Conservation (phyloP, 768 basidiomycete species). For the Nevesoporus exiguus region DNA sequence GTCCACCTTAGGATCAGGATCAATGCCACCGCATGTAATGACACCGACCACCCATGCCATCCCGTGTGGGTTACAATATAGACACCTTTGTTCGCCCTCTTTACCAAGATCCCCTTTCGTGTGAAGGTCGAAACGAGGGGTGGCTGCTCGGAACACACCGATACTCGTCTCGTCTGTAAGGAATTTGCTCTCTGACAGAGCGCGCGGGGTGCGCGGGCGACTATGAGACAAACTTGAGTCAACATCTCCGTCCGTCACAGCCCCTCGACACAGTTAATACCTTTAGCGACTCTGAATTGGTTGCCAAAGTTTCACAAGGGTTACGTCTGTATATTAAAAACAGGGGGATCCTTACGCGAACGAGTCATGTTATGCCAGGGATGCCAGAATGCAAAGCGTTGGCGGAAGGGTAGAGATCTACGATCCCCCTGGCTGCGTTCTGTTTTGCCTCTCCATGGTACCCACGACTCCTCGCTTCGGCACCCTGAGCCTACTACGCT, state of each 20-base stretch:
- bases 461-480: neutral
- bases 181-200: neutral
- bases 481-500: neutral
- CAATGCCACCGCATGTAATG: conserved; percentile 7
- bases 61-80: conserved; percentile 15
- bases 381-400: neutral
- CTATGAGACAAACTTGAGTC: neutral
- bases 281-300: conserved; percentile 1
- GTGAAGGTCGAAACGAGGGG: neutral
- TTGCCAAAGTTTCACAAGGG: conserved; percentile 6
- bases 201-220: too few relatives aligned
- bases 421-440: neutral
- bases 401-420: neutral
- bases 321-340: neutral
- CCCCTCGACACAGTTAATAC: neutral
- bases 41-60: conserved; percentile 8
- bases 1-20: conserved; percentile 19
- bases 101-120: conserved; percentile 10
- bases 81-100: conserved; percentile 1
- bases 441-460: neutral
- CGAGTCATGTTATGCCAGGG: neutral
- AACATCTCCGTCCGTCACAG: conserved; percentile 6
- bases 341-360: neutral
- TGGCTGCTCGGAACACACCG: conserved; percentile 4
- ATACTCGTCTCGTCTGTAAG: neutral